Percentiles rank a stretch among this genome's conserved stretches.
Conservation (phyloP, 1,284 basidiomycete genomes). For the Ustilago curta region DNA sequence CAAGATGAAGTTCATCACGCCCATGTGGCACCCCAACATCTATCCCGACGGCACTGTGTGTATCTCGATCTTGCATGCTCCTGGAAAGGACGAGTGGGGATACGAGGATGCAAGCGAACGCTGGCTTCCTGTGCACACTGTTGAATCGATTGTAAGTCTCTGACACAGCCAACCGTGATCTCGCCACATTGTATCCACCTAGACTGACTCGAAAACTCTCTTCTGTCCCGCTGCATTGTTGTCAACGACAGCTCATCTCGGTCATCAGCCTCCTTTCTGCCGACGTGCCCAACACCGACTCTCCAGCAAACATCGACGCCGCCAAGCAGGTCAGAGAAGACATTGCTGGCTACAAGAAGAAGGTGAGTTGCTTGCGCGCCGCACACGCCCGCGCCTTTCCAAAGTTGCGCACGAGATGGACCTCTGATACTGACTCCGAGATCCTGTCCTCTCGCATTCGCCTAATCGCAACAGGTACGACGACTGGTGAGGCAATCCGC, state of each 20-base stretch:
- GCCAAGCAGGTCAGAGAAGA: constrained; percentile 68
- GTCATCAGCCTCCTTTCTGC: constrained; percentile 95
- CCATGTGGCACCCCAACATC: constrained; percentile 98
- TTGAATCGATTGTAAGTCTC: constrained; percentile 90
- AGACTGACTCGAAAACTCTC: neutral
- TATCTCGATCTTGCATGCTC: constrained; percentile 97
- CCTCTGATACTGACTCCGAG: constrained; percentile 3
- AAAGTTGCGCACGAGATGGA: neutral
- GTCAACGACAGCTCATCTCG: constrained; percentile 80
- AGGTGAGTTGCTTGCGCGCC: constrained; percentile 32
- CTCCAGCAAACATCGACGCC: constrained; percentile 96
- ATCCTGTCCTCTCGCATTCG: neutral
- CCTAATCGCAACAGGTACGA: constrained; percentile 45
- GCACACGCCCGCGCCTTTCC: no score
- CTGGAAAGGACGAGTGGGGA: constrained; percentile 96
- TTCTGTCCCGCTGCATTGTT: neutral
- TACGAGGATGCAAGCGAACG: constrained; percentile 97
- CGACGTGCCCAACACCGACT: constrained; percentile 90
- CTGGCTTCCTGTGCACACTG: constrained; percentile 96
- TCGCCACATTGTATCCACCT: neutral
- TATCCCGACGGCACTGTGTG: constrained; percentile 91
- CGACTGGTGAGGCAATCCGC: constrained; percentile 66
- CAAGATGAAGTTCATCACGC: constrained; percentile 93
- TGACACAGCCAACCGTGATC: no score
- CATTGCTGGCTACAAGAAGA: constrained; percentile 65